Evolutionary conservation across 495 filamentous ascomycete genomes (phyloP), one percentile per base, ranked within the genome.

Genomic region (Clavariopsis aquatica): DNA sequence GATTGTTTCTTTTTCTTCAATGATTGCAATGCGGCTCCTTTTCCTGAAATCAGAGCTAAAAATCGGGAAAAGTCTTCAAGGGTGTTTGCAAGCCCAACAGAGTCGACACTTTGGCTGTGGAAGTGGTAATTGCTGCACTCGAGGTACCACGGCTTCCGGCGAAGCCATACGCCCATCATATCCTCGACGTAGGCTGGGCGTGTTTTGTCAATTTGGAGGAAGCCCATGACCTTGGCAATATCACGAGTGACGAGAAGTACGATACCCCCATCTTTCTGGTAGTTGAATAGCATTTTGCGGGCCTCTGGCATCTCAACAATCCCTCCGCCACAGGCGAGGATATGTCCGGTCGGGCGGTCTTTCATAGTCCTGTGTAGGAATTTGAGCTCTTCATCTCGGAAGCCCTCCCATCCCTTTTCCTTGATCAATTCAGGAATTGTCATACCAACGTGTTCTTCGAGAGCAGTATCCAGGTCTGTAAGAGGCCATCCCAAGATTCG

Each of bases 81-180:
- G 10, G 89, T 85, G 63, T 86, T 81, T 19, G 80, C 78, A 43
- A 90, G 77, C 28, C 79, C 83, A 3, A 84, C 82, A 24, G 84
- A 82, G 49, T 84, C 80, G 12, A 82, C 75, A 65, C 84, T 80
- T 47, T 89, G 89, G 76, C 89, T 93, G 78, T 92, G 87, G 79
- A 95, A 96, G 70, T 96, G 90, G 73, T 89, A 89, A 74, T 97
- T 98, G 79, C 93, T 97, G 81, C 94, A 98, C 69, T 93, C 87
- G 59, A 88, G 80, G 77, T 90, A 98, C 86, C 90, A 95, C 1
- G 91, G 90, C 76, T 93, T 94, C 17, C 94, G 87, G 49, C 95
- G 89, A 49, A 92, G 79, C 84, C 93, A 98, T 28, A 99, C 94
- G 1, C 85, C 88, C 78, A 90, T 86, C 83, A 96, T 95, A 63